These are phyloP conservation scores for Wickerhamomyces sp. DNA, from an alignment of 1,139 yeast species.

Conservation along the genomic window DNA sequence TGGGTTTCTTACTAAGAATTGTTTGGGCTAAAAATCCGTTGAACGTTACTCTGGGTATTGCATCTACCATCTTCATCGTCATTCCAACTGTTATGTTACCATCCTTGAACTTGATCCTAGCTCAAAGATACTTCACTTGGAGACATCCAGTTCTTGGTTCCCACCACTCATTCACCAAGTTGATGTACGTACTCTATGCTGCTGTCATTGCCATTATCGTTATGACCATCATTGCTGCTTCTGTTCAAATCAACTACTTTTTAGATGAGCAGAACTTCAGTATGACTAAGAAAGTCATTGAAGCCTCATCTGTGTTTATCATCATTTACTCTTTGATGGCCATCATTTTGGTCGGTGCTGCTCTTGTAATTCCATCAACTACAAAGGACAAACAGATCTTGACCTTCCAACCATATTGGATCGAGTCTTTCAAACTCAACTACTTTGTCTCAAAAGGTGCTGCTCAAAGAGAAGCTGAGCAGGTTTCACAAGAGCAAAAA, in stretches of 20 bases:
- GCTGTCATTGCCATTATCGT: slow-evolving; percentile 53
- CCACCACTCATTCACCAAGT: slow-evolving; percentile 43
- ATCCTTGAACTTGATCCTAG: slow-evolving; percentile 58
- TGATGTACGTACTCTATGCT: slow-evolving; percentile 49
- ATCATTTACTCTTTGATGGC: slow-evolving; percentile 56
- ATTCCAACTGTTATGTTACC: slow-evolving; percentile 53
- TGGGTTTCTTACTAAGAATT: slow-evolving; percentile 61
- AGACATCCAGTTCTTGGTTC: slow-evolving; percentile 76
- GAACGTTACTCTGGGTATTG: slow-evolving; percentile 46
- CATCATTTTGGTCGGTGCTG: slow-evolving; percentile 42
- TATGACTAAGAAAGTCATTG: slow-evolving; percentile 52
- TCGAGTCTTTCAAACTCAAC: slow-evolving; percentile 54
- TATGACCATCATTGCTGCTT: slow-evolving; percentile 66
- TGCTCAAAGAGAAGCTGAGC: slow-evolving; percentile 40
- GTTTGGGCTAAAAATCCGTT: slow-evolving; percentile 52
- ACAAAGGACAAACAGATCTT: slow-evolving; percentile 46
- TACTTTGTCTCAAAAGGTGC: slow-evolving; percentile 51
- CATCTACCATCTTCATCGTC: slow-evolving; percentile 55
- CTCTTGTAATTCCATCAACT: slow-evolving; percentile 57
- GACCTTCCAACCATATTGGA: slow-evolving; percentile 77
- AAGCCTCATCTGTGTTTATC: slow-evolving; percentile 54
- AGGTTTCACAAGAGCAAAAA: slow-evolving; percentile 46
- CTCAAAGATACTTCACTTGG: slow-evolving; percentile 79
- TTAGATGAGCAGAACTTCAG: slow-evolving; percentile 40
- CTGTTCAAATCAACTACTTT: slow-evolving; percentile 56